Evolutionary conservation across 352 stramenopile genomes (phyloP).

Genomic region (Thraustotheca clavata): DNA sequence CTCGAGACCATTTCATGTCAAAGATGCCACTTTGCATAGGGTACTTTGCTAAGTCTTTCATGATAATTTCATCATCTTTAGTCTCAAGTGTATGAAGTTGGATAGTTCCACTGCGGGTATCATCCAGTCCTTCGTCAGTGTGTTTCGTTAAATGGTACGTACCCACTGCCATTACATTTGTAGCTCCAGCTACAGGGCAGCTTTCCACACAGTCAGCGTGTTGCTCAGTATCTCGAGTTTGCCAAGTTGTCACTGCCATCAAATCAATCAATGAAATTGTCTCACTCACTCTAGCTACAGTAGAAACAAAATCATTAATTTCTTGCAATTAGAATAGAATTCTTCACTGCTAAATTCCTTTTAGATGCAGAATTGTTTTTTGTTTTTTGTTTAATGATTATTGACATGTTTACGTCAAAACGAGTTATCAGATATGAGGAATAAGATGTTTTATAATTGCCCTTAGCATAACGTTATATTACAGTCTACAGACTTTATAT

Average conservation of each 20-base stretch:
- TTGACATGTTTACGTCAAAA: too few species aligned
- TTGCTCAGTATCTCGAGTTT: constrained; percentile 41
- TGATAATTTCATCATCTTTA: constrained; percentile 25
- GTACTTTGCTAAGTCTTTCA: constrained; percentile 39
- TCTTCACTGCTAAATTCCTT: too few species aligned
- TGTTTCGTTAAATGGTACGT: constrained; percentile 81
- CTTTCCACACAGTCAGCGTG: constrained; percentile 81
- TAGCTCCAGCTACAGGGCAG: constrained; percentile 49
- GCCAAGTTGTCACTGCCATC: not conserved
- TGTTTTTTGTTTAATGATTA: too few species aligned
- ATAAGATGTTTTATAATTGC: too few species aligned
- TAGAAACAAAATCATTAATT: too few species aligned
- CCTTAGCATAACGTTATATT: too few species aligned
- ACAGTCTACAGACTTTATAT: too few species aligned
- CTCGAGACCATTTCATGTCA: constrained; percentile 73
- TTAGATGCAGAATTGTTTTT: too few species aligned
- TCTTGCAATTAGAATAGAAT: too few species aligned
- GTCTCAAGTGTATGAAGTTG: constrained; percentile 47
- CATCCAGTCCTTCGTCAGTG: not conserved
- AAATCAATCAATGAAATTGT: too few species aligned
- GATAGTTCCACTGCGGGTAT: constrained; percentile 55
- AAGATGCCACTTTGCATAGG: constrained; percentile 60
- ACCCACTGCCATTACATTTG: constrained; percentile 56
- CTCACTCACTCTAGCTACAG: too few species aligned
- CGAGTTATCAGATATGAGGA: too few species aligned